Conservation (phyloP, 345 rosid genomes). For the Populus nigra region DNA sequence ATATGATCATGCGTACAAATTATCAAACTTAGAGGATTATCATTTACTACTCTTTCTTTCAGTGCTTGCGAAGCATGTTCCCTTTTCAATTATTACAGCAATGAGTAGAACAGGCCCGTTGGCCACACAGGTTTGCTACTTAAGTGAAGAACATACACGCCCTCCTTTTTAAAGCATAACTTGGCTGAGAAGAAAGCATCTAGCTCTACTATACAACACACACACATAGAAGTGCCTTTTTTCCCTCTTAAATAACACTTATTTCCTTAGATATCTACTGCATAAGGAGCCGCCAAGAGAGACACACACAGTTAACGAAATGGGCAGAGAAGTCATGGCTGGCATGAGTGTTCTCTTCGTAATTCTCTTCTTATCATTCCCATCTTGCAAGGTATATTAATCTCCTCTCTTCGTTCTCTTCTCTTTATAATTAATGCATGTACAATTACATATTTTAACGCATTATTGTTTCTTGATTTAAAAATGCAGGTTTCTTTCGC, state of each 20-base stretch:
- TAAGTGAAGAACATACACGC: background rate
- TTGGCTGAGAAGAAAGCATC: slow-evolving; percentile 10
- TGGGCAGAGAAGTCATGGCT: slow-evolving; percentile 1
- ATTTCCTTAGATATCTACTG: background rate
- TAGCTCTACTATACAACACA: background rate
- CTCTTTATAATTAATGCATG: background rate
- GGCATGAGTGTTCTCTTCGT: background rate
- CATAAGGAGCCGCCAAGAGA: background rate
- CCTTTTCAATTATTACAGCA: background rate
- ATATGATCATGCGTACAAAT: background rate
- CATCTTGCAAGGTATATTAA: slow-evolving; percentile 8
- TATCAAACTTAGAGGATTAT: background rate
- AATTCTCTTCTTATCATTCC: slow-evolving; percentile 1
- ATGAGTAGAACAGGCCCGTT: background rate
- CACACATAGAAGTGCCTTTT: background rate
- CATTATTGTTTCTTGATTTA: background rate
- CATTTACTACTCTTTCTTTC: too few species aligned
- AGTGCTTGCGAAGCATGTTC: background rate
- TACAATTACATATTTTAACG: too few species aligned
- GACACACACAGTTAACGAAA: background rate
- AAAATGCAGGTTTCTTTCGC: slow-evolving; percentile 9
- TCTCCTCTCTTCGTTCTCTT: background rate
- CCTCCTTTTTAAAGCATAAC: background rate
- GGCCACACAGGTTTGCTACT: background rate
- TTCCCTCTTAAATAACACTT: background rate